Percentiles rank a stretch among this genome's conserved stretches.
Conservation (phyloP, 305 asterid genomes). For the Fraxinus platypoda region DNA sequence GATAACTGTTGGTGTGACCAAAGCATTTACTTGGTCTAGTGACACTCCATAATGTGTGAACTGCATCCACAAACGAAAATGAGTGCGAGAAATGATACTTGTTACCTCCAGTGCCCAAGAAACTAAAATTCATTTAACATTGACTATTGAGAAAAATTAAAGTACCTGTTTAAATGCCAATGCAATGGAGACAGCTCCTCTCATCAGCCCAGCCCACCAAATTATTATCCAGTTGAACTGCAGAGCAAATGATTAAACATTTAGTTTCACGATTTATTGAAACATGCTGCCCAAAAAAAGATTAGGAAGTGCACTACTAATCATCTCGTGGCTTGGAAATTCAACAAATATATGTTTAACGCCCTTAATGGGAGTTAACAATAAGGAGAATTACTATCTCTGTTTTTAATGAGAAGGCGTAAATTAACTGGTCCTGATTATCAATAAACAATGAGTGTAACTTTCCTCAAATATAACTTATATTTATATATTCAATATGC, state of each 20-base stretch:
- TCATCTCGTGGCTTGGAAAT: neutral
- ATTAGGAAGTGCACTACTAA: neutral
- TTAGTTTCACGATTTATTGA: neutral
- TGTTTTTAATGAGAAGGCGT: neutral
- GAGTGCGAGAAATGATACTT: neutral
- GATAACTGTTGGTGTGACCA: constrained; percentile 68
- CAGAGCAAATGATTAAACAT: neutral
- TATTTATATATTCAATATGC: neutral
- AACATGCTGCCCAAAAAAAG: neutral
- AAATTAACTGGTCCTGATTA: neutral
- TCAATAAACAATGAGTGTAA: neutral
- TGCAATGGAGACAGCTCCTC: constrained; percentile 65
- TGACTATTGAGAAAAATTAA: neutral
- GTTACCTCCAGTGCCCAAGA: neutral
- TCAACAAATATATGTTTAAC: neutral
- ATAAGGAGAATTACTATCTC: neutral
- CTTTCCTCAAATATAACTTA: neutral
- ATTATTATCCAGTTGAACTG: constrained; percentile 48
- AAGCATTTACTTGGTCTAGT: constrained; percentile 59
- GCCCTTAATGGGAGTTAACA: neutral
- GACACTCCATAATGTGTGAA: constrained; percentile 75
- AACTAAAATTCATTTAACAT: neutral
- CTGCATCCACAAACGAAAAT: constrained; percentile 35
- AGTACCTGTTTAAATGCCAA: constrained; percentile 91
- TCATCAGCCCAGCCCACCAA: constrained; percentile 65